Percentiles rank a stretch among this genome's conserved stretches.
Conservation (phyloP, 1,284 basidiomycete genomes). For the Moesziomyces globuligerus region DNA sequence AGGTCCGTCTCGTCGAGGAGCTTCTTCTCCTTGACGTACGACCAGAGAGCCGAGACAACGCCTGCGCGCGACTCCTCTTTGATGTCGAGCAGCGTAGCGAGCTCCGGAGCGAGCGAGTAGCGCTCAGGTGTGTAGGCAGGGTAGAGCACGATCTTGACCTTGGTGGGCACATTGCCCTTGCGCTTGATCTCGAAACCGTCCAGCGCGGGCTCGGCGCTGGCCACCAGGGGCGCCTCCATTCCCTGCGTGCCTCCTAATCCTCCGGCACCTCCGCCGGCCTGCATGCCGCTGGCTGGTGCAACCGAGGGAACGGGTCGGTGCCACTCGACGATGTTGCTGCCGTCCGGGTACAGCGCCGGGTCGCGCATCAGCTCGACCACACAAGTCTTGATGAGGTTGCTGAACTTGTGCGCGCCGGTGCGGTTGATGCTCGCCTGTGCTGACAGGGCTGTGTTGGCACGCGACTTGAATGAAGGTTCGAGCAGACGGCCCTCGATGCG, state of each 20-base stretch:
- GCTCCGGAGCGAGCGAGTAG: conserved; percentile 81
- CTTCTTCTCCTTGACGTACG: conserved; percentile 85
- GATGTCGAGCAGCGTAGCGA: conserved; percentile 80
- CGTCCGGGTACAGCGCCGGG: conserved; percentile 78
- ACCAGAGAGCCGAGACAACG: conserved; percentile 87
- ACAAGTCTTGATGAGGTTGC: conserved; percentile 83
- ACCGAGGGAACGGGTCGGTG: conserved; percentile 69
- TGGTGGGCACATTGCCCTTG: conserved; percentile 80
- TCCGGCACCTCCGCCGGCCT: conserved; percentile 60
- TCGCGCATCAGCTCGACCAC: conserved; percentile 89
- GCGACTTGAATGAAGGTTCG: conserved; percentile 66
- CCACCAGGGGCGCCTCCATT: conserved; percentile 57
- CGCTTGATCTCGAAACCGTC: conserved; percentile 91
- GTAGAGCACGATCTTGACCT: conserved; percentile 82
- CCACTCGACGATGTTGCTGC: conserved; percentile 66
- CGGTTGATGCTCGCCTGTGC: conserved; percentile 61
- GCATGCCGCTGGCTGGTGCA: conserved; percentile 49
- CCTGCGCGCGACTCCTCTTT: conserved; percentile 86
- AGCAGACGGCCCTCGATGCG: conserved; percentile 88
- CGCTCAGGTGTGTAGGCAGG: conserved; percentile 87
- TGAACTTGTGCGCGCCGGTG: conserved; percentile 75
- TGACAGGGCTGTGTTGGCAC: conserved; percentile 58
- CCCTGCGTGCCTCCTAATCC: conserved; percentile 51
- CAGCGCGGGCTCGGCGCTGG: conserved; percentile 60
- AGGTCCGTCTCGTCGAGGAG: conserved; percentile 91